A percentile compares a stretch with the other conserved stretches of the same genome.
These are phyloP conservation scores for Colletotrichum lupini DNA, from an alignment of 2,329 filamentous ascomycete species.

Conservation along the genomic window DNA sequence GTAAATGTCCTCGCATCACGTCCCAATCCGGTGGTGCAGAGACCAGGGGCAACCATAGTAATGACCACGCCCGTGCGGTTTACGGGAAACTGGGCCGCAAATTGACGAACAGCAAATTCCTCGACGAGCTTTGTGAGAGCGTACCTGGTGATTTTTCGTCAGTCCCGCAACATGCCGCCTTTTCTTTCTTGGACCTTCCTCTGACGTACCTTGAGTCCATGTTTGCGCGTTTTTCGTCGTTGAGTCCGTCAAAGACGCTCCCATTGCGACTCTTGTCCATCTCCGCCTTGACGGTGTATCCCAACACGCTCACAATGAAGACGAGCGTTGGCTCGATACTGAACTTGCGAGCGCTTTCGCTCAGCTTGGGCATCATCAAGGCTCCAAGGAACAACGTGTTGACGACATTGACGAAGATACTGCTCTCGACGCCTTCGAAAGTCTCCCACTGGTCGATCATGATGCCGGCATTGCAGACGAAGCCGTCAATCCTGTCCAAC, in stretches of 20 bases:
- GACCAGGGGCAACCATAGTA: conserved; percentile 46
- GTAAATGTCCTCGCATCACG: conserved; percentile 8
- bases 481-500: conserved; percentile 49
- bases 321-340: conserved; percentile 39
- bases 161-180: no score
- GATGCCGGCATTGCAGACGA: conserved; percentile 50
- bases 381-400: conserved; percentile 39
- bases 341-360: conserved; percentile 38
- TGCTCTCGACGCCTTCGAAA: conserved; percentile 59
- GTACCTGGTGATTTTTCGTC: conserved; percentile 37
- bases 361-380: conserved; percentile 39
- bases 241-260: conserved; percentile 45
- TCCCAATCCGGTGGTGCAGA: conserved; percentile 42
- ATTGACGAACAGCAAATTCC: conserved; percentile 40
- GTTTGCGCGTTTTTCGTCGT: conserved; percentile 37
- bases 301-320: conserved; percentile 36
- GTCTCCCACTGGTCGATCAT: conserved; percentile 43
- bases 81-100: conserved; percentile 41
- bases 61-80: conserved; percentile 44
- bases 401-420: conserved; percentile 50
- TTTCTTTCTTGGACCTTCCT: background rate
- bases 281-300: conserved; percentile 25
- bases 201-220: conserved; percentile 16
- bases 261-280: conserved; percentile 36
- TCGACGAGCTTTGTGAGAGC: conserved; percentile 43